Percentiles rank a stretch among this genome's conserved stretches.
Conservation (phyloP, 2,329 filamentous ascomycete genomes). For the Aureobasidium leucospermi region DNA sequence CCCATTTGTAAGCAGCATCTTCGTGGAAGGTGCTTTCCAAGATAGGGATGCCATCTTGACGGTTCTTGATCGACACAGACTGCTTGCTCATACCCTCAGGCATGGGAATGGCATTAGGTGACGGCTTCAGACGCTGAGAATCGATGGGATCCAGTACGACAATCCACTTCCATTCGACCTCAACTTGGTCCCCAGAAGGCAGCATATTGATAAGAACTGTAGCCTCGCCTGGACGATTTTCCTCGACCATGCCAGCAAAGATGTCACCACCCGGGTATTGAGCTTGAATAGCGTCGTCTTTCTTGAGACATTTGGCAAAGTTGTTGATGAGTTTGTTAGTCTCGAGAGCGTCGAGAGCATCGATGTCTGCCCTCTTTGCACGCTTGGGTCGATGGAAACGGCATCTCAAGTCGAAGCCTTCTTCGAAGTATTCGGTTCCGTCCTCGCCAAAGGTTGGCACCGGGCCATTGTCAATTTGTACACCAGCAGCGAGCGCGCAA, state of each 20-base stretch:
- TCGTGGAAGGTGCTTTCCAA: slow-evolving; percentile 42
- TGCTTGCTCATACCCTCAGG: slow-evolving; percentile 48
- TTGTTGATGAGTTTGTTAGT: slow-evolving; percentile 60
- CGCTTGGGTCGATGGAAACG: slow-evolving; percentile 88
- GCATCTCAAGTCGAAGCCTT: slow-evolving; percentile 88
- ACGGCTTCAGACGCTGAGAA: slow-evolving; percentile 66
- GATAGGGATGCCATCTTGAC: slow-evolving; percentile 42
- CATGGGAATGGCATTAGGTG: slow-evolving; percentile 63
- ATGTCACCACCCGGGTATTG: slow-evolving; percentile 81
- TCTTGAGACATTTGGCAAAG: slow-evolving; percentile 60
- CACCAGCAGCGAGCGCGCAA: slow-evolving; percentile 84
- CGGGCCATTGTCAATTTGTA: slow-evolving; percentile 80
- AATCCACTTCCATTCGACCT: slow-evolving; percentile 80
- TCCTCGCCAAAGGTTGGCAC: slow-evolving; percentile 85
- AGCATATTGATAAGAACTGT: slow-evolving; percentile 73
- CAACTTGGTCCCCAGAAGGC: slow-evolving; percentile 71
- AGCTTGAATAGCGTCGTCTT: slow-evolving; percentile 75
- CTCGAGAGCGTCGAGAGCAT: slow-evolving; percentile 58
- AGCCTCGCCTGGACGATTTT: slow-evolving; percentile 71
- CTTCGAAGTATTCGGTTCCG: slow-evolving; percentile 84
- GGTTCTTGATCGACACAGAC: slow-evolving; percentile 39
- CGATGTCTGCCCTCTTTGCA: slow-evolving; percentile 54
- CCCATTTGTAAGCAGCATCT: slow-evolving; percentile 40
- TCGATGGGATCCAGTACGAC: slow-evolving; percentile 64
- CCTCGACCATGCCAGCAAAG: slow-evolving; percentile 79